Conservation (phyloP, 768 basidiomycete species). For the Leucogyrophana mollusca region DNA sequence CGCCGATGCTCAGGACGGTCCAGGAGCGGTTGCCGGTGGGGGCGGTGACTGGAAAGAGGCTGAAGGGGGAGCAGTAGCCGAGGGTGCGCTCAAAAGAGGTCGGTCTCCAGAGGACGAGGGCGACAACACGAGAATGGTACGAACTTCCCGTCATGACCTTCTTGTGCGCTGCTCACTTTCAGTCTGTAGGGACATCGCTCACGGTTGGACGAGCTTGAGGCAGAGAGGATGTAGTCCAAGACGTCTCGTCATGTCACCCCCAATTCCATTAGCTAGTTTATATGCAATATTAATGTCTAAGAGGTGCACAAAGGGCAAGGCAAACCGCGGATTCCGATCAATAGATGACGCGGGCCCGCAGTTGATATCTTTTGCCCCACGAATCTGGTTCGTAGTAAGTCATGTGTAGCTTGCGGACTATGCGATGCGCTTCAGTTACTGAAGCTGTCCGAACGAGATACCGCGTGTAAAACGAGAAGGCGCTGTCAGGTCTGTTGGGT, state of each 20-base stretch:
- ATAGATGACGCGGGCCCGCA: constrained; percentile 51
- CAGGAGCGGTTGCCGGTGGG: constrained; percentile 78
- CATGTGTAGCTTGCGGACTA: constrained; percentile 64
- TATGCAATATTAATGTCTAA: constrained; percentile 11
- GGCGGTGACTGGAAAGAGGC: constrained; percentile 84
- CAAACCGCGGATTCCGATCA: constrained; percentile 25
- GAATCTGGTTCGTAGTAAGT: constrained; percentile 40
- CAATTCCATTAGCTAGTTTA: constrained; percentile 13
- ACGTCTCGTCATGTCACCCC: too few relatives aligned
- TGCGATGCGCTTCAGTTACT: constrained; percentile 64
- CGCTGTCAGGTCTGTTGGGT: constrained; percentile 29
- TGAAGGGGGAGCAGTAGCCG: constrained; percentile 36
- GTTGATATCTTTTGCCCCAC: constrained; percentile 37
- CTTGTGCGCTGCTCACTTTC: constrained; percentile 6
- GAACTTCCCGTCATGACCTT: constrained; percentile 16
- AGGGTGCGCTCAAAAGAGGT: constrained; percentile 57
- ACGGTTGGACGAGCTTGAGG: constrained; percentile 62
- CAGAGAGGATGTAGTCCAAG: constrained; percentile 77
- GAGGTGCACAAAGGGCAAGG: too few relatives aligned
- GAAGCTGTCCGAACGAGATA: constrained; percentile 56
- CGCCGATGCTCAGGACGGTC: constrained; percentile 74
- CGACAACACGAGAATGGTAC: constrained; percentile 54
- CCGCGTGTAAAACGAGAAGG: constrained; percentile 48
- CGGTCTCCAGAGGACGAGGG: constrained; percentile 81
- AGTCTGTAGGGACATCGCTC: constrained; percentile 51